Conservation (phyloP, 176 grass and related monocot species). For the Bothriochloa decipiens region DNA sequence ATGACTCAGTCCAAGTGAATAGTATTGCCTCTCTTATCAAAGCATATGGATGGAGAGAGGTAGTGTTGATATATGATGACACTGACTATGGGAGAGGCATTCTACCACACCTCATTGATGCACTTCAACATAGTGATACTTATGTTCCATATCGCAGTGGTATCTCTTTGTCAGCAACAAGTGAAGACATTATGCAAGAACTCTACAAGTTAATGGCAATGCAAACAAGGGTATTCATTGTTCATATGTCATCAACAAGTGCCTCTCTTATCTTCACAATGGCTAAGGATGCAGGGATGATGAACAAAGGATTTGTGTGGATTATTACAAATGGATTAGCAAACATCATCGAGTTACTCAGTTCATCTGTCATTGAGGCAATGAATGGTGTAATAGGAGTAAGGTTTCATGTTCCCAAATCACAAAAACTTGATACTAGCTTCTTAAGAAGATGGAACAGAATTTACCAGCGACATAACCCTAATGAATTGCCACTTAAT, state of each 20-base stretch:
- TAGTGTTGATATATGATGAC: slow-evolving; percentile 50
- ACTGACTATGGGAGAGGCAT: slow-evolving; percentile 58
- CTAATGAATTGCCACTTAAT: slow-evolving; percentile 23
- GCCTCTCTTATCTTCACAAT: slow-evolving; percentile 43
- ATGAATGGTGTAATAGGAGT: slow-evolving; percentile 64
- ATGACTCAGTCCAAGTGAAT: slow-evolving; percentile 42
- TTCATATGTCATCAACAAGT: slow-evolving; percentile 47
- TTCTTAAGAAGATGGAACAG: slow-evolving; percentile 53
- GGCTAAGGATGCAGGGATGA: slow-evolving; percentile 53
- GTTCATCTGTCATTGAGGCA: not conserved
- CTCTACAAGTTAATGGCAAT: slow-evolving; percentile 48
- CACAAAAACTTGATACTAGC: slow-evolving; percentile 8
- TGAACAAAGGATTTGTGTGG: slow-evolving; percentile 63
- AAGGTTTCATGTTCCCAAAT: slow-evolving; percentile 25
- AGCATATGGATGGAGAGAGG: slow-evolving; percentile 53
- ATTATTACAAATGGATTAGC: slow-evolving; percentile 55
- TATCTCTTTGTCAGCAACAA: slow-evolving; percentile 39
- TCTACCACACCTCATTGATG: slow-evolving; percentile 58
- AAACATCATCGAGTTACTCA: slow-evolving; percentile 29
- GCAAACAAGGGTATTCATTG: slow-evolving; percentile 60
- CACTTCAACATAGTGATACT: slow-evolving; percentile 41
- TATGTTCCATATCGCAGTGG: slow-evolving; percentile 42
- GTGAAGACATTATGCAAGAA: slow-evolving; percentile 26
- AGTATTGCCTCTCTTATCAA: slow-evolving; percentile 50
- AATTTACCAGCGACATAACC: slow-evolving; percentile 42